Percentiles rank a stretch among this genome's conserved stretches.
Conservation (phyloP, 108 stramenopile species). For the Nannochloropsis granulata region DNA sequence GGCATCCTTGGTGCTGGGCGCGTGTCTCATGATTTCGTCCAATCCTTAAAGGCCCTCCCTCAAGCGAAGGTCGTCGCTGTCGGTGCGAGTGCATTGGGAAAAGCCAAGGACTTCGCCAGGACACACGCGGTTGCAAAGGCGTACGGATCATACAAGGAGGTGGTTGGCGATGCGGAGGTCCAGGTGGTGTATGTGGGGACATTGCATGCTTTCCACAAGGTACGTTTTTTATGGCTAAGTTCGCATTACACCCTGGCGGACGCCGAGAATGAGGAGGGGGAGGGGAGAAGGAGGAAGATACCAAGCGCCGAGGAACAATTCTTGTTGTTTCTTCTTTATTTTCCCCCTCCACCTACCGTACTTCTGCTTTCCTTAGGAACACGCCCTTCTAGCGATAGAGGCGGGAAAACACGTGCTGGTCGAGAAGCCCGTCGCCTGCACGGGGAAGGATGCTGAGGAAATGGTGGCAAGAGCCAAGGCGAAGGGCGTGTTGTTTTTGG, state of each 20-base stretch:
- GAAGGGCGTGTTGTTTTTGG: slow-evolving; percentile 26
- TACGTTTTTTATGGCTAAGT: neutral
- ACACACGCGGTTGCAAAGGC: slow-evolving; percentile 26
- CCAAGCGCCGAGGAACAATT: no score
- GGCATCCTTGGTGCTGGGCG: slow-evolving; percentile 41
- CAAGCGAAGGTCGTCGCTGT: neutral
- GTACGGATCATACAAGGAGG: slow-evolving; percentile 34
- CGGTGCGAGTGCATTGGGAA: neutral
- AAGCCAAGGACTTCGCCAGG: neutral
- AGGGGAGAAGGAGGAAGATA: neutral
- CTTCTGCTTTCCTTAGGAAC: neutral
- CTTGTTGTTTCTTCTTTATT: no score
- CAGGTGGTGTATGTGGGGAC: slow-evolving; percentile 41
- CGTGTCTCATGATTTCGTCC: slow-evolving; percentile 41
- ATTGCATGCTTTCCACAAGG: slow-evolving; percentile 35
- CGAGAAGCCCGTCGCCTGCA: slow-evolving; percentile 41
- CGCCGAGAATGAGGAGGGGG: neutral
- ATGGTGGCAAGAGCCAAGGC: slow-evolving; percentile 9
- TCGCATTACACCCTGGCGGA: neutral
- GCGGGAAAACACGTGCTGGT: slow-evolving; percentile 41
- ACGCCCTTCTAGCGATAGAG: slow-evolving; percentile 27
- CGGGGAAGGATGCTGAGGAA: slow-evolving; percentile 20
- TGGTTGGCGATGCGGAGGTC: slow-evolving; percentile 35
- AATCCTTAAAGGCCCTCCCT: neutral
- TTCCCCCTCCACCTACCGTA: no score